Base-by-base conservation (phyloP, 257 asterid genomes). In the Solanum sejunctum region DNA sequence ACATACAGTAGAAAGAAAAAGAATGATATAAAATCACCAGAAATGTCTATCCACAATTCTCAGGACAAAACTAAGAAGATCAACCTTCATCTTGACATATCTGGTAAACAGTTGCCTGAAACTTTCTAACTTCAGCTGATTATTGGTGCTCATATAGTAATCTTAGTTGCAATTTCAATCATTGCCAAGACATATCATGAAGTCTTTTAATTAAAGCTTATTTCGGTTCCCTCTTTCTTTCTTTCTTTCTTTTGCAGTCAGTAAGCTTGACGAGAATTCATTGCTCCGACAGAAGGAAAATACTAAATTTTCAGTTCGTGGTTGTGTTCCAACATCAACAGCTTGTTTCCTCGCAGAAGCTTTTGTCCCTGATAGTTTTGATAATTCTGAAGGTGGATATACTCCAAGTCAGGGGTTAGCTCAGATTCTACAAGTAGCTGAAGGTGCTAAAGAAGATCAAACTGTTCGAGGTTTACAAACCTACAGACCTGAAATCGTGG, bases 301-400 rank as follows among this genome's bases (percentile, higher is more conserved):
- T 54, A 85, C 58, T 63, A 84, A 78, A 36, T 80, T 79, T 84
- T 80, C 80, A 82, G 41, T 85, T 80, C 45, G 52, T 55, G 88
- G 57, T 81, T 86, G 66, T 81, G 91, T 72, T 87, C 86, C 85
- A 83, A 87, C 52, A 85, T 87, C 82, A 81, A 86, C 91, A 67
- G 84, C 87, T 88, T 60, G 85, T 79, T 89, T 85, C 61, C 85
- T 85, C 84, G 81, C 84, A 21, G 88, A 88, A 84, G 83, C 88
- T 86, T 85, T 92, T 86, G 92, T 89, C 80, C 94, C 94, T 83
- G 97, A 94, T 92, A 94, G 95, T 92, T 89, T 91, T 89, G 98
- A 93, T 83, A 82, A 86, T 84, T 85, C 87, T 88, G 93, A 69
- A 78, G 77, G 78, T 57, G 82, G 72, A 78, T 75, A 84, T 82